Conservation (phyloP, 192 early-diverging fungal species). For the Haplosporangium gracile region DNA sequence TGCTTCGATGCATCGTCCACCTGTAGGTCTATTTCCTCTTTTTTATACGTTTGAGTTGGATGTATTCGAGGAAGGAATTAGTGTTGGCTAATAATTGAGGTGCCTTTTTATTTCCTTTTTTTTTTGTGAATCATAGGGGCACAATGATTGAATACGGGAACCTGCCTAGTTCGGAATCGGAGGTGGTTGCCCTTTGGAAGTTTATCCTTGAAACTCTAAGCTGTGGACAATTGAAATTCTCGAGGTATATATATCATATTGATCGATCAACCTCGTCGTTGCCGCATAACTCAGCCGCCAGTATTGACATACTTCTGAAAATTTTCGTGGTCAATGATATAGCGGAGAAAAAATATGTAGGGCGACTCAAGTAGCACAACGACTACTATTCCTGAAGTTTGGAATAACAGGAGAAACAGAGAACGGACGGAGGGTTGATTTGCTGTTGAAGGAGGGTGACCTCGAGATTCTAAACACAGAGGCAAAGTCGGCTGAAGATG, state of each 20-base stretch:
- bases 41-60: not conserved
- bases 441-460: not conserved
- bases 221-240: constrained; percentile 13
- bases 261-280: not conserved
- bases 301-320: not conserved
- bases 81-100: not conserved
- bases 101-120: not conserved
- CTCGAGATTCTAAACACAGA: constrained; percentile 23
- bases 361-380: constrained; percentile 6
- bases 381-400: not conserved
- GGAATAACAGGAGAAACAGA: not conserved
- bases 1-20: not conserved
- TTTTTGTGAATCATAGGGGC: not conserved
- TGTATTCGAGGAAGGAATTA: not conserved
- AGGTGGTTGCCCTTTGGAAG: constrained; percentile 24
- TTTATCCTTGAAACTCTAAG: constrained; percentile 5
- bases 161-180: not conserved
- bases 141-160: constrained; percentile 10
- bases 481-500: not conserved
- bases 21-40: not conserved
- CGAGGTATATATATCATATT: not conserved
- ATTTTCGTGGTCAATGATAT: not conserved
- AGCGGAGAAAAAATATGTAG: constrained; percentile 22
- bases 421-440: constrained; percentile 9
- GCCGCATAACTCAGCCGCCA: not conserved